Evolutionary conservation across 2,329 filamentous ascomycete genomes (phyloP).

Genomic region (Neonectria punicea): DNA sequence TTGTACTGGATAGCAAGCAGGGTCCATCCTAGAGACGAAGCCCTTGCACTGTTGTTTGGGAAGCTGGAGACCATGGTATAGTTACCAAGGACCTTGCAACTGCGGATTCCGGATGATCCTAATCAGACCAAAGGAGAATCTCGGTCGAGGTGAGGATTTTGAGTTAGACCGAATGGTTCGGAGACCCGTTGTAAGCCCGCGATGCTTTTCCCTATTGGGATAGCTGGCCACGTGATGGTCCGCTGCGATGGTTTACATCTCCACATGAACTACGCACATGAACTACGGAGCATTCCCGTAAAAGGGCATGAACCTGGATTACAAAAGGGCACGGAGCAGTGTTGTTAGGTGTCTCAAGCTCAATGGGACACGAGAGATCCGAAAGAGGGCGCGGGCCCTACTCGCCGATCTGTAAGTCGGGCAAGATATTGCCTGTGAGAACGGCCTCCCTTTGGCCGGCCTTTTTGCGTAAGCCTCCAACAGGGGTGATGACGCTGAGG

Average conservation of each 20-base stretch:
- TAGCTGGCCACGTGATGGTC: constrained; percentile 8
- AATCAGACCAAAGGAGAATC: neutral
- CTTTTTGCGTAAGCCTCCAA: neutral
- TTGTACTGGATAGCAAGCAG: neutral
- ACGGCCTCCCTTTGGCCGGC: neutral
- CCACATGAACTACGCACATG: constrained; percentile 16
- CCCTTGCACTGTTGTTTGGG: no score
- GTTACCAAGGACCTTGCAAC: neutral
- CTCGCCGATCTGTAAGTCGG: neutral
- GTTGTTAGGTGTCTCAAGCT: neutral
- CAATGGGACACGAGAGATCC: neutral
- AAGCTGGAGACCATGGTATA: neutral
- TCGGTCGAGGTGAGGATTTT: constrained; percentile 5
- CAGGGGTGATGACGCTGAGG: constrained; percentile 4
- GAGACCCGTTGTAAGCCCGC: neutral
- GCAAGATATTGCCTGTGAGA: neutral
- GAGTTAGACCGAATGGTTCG: constrained; percentile 3
- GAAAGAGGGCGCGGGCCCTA: constrained; percentile 6
- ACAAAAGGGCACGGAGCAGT: neutral
- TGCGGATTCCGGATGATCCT: neutral
- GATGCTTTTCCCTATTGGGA: neutral
- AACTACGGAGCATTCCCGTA: constrained; percentile 1
- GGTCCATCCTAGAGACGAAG: neutral
- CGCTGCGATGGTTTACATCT: constrained; percentile 9
- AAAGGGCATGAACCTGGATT: neutral